phyloP scores from a whole-genome alignment of 1,284 basidiomycete species.

The Cryptococcus wingfieldii region DNA sequence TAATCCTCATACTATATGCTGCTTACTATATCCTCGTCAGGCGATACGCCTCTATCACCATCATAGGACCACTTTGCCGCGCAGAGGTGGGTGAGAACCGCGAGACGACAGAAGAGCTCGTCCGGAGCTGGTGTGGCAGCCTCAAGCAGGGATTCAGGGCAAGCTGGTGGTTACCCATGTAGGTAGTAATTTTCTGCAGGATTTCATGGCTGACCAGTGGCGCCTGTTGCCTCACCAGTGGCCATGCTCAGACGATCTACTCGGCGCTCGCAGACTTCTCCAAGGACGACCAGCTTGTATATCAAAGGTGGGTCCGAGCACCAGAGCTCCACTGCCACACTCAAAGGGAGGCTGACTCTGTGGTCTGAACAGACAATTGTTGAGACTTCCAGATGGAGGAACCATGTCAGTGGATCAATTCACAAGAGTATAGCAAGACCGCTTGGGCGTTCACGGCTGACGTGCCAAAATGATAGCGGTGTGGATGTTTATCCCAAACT shows the following conservation, averaged over 20 bases:
- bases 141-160: conserved; percentile 33
- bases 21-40: not conserved
- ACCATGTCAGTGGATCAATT: conserved; percentile 55
- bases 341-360: conserved; percentile 46
- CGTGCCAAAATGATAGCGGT: conserved; percentile 49
- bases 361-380: conserved; percentile 51
- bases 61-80: conserved; percentile 3
- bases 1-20: conserved; percentile 3
- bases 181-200: not conserved
- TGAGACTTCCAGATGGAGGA: conserved; percentile 62
- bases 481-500: conserved; percentile 43
- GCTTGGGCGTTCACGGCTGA: not conserved
- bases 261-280: conserved; percentile 55
- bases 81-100: conserved; percentile 3
- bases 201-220: not conserved
- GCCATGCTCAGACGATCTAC: conserved; percentile 47
- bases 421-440: not conserved
- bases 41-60: conserved; percentile 5
- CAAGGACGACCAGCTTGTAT: conserved; percentile 62
- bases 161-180: conserved; percentile 36
- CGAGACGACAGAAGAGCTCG: conserved; percentile 12
- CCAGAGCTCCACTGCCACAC: not conserved
- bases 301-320: conserved; percentile 56
- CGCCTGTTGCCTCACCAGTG: conserved; percentile 14
- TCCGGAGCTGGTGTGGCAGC: conserved; percentile 21